Conservation (phyloP, 2,329 filamentous ascomycete genomes). For the Cladophialophora psammophila region DNA sequence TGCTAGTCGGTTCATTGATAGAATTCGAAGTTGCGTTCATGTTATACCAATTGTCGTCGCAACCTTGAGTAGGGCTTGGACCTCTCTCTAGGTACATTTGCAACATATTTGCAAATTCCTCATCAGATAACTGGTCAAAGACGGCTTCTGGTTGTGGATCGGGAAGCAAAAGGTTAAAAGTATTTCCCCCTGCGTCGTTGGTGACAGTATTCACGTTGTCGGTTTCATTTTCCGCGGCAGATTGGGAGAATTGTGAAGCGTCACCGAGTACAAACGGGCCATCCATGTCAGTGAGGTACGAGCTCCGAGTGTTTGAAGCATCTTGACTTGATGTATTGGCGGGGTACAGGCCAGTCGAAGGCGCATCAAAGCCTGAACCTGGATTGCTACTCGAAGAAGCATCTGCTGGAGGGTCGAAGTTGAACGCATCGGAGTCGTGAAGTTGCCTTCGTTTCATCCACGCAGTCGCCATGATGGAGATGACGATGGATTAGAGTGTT, state of each 20-base stretch:
- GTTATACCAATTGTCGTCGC: slow-evolving; percentile 1
- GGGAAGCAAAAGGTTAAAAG: not conserved
- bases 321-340: not conserved
- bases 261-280: slow-evolving; percentile 1
- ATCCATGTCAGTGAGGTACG: slow-evolving; percentile 3
- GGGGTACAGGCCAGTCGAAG: not conserved
- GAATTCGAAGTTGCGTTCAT: not conserved
- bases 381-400: not conserved
- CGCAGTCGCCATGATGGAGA: not conserved
- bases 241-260: slow-evolving; percentile 6
- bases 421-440: not conserved
- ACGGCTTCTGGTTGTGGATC: not conserved
- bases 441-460: not conserved
- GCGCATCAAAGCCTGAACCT: not conserved
- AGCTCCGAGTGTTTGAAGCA: not conserved
- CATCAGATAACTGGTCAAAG: not conserved
- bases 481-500: not conserved
- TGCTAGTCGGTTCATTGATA: not conserved
- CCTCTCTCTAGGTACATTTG: not conserved
- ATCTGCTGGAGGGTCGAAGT: not conserved
- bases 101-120: slow-evolving; percentile 1
- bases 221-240: not conserved
- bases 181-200: slow-evolving; percentile 1
- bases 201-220: not conserved
- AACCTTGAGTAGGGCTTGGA: slow-evolving; percentile 8